These are phyloP conservation scores for Phialemoniopsis sp. DNA, from an alignment of 2,329 filamentous ascomycete species.

Conservation along the genomic window DNA sequence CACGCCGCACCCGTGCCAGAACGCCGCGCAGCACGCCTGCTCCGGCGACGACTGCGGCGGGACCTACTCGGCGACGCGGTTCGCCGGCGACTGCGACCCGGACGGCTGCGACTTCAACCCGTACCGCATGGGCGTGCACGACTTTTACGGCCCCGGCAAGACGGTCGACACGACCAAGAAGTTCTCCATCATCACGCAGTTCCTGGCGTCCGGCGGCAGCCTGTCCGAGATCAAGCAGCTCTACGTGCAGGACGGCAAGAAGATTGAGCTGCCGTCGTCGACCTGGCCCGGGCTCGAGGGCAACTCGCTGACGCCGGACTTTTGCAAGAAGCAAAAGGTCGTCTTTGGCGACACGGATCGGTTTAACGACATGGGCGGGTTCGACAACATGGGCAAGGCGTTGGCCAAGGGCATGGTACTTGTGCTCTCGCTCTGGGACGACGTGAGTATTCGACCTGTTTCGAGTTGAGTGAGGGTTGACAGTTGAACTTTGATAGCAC, in stretches of 20 bases:
- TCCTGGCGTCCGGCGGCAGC: slow-evolving; percentile 40
- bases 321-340: slow-evolving; percentile 49
- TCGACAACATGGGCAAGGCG: slow-evolving; percentile 46
- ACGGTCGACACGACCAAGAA: slow-evolving; percentile 52
- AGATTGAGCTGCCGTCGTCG: slow-evolving; percentile 41
- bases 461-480: background rate
- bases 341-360: slow-evolving; percentile 46
- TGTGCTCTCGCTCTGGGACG: slow-evolving; percentile 56
- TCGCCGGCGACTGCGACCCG: slow-evolving; percentile 57
- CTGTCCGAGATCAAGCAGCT: slow-evolving; percentile 53
- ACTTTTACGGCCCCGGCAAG: slow-evolving; percentile 56
- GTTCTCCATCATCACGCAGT: slow-evolving; percentile 60
- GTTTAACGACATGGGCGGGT: slow-evolving; percentile 49
- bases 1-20: slow-evolving; percentile 58
- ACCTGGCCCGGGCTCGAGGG: slow-evolving; percentile 18
- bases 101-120: slow-evolving; percentile 65
- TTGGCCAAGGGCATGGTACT: slow-evolving; percentile 56
- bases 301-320: slow-evolving; percentile 45
- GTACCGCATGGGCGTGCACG: slow-evolving; percentile 57
- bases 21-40: slow-evolving; percentile 43
- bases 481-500: slow-evolving; percentile 29
- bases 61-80: slow-evolving; percentile 44
- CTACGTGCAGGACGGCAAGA: slow-evolving; percentile 54
- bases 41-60: slow-evolving; percentile 40
- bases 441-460: background rate